phyloP scores from a whole-genome alignment of 2,329 filamentous ascomycete species.

The Claviceps pazoutovae region DNA sequence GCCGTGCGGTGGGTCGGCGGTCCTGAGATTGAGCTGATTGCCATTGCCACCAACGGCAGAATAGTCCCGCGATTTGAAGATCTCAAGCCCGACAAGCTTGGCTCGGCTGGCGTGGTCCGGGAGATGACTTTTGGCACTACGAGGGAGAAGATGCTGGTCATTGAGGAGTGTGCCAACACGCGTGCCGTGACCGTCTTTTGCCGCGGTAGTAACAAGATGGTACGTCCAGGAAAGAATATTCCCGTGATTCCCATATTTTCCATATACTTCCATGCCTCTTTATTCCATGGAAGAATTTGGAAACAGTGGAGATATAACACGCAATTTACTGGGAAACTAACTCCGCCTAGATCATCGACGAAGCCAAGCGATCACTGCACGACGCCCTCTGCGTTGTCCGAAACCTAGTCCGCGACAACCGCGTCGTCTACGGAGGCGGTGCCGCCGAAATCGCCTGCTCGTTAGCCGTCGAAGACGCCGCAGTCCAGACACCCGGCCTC shows the following conservation, averaged over 20 bases:
- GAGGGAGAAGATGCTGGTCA: conserved; percentile 97
- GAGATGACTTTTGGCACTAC: conserved; percentile 97
- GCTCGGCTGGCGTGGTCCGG: conserved; percentile 74
- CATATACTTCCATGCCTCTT: too few relatives aligned
- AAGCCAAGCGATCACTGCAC: conserved; percentile 93
- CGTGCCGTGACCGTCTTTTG: conserved; percentile 94
- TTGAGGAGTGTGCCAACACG: conserved; percentile 97
- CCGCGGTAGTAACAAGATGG: conserved; percentile 98
- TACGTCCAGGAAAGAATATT: conserved; percentile 25
- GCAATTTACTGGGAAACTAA: background rate
- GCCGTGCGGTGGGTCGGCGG: conserved; percentile 97
- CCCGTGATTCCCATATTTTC: too few relatives aligned
- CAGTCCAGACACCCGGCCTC: conserved; percentile 86
- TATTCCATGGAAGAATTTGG: too few relatives aligned
- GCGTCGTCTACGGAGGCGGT: conserved; percentile 93
- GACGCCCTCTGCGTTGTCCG: conserved; percentile 95
- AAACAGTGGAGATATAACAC: background rate
- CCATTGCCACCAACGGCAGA: conserved; percentile 93
- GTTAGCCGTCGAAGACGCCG: conserved; percentile 86
- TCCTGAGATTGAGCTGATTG: conserved; percentile 95
- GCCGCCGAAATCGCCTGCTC: conserved; percentile 96
- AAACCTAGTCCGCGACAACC: conserved; percentile 90
- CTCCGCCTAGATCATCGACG: conserved; percentile 75
- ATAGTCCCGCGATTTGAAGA: conserved; percentile 98
- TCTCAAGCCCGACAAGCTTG: conserved; percentile 78